Conservation (phyloP, 108 stramenopile genomes). For the Cylindrotheca fusiformis region DNA sequence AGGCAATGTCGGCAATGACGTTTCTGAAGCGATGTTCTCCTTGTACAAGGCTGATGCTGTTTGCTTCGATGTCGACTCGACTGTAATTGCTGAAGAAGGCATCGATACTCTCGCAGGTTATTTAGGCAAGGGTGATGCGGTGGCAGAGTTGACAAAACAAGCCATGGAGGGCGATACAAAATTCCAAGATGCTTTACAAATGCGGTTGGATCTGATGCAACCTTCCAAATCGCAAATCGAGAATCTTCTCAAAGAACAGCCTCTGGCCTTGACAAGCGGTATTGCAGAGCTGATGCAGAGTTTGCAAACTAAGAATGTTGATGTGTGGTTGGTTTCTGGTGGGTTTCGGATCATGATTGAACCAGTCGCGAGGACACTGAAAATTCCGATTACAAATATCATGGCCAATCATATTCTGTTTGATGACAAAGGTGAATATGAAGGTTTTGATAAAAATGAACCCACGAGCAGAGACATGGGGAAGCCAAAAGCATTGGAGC, state of each 20-base stretch:
- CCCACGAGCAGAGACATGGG: slow-evolving; percentile 93
- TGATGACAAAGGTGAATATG: slow-evolving; percentile 73
- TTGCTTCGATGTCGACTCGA: slow-evolving; percentile 98
- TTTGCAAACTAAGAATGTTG: slow-evolving; percentile 69
- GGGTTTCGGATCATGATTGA: slow-evolving; percentile 99
- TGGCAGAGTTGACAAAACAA: slow-evolving; percentile 84
- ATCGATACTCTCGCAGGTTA: slow-evolving; percentile 98
- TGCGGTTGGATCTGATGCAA: slow-evolving; percentile 85
- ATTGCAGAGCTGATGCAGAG: slow-evolving; percentile 65
- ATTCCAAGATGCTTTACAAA: slow-evolving; percentile 94
- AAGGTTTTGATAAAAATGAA: slow-evolving; percentile 89
- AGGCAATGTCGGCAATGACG: slow-evolving; percentile 40
- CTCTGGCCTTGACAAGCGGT: slow-evolving; percentile 79
- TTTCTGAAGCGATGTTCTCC: slow-evolving; percentile 57
- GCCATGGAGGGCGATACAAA: slow-evolving; percentile 97
- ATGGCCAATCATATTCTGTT: slow-evolving; percentile 94
- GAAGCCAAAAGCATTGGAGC: slow-evolving; percentile 85
- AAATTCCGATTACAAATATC: slow-evolving; percentile 72
- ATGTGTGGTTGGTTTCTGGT: slow-evolving; percentile 94
- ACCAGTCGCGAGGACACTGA: slow-evolving; percentile 81
- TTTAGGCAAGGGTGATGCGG: slow-evolving; percentile 89
- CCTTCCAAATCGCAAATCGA: slow-evolving; percentile 68
- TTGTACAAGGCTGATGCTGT: slow-evolving; percentile 88
- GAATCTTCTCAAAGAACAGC: slow-evolving; percentile 69
- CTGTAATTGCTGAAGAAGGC: slow-evolving; percentile 95